Percentiles rank a stretch among this genome's conserved stretches.
Evolutionary conservation across 2,329 filamentous ascomycete genomes (phyloP).

Genomic region (Microdochium nivale): DNA sequence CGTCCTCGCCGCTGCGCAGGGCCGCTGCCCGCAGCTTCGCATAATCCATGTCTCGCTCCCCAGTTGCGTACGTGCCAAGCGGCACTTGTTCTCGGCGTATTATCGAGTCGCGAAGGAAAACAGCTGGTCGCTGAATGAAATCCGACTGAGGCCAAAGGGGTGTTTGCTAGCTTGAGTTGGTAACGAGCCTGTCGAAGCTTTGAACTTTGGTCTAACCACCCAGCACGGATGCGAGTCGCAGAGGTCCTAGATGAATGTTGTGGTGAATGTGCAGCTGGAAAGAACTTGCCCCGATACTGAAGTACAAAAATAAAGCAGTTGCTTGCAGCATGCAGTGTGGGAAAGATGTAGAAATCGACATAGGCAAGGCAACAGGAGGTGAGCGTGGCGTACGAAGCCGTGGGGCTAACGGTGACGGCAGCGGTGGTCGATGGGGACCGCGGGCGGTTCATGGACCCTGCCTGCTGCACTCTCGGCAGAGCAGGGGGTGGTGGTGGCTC

Average conservation of each 20-base stretch:
- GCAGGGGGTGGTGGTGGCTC: no score
- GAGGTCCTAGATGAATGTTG: background rate
- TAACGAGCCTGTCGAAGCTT: background rate
- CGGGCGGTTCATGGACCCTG: no score
- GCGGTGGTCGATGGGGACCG: no score
- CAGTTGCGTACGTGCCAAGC: no score
- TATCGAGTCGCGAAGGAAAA: no score
- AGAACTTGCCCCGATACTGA: background rate
- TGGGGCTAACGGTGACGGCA: no score
- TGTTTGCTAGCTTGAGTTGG: background rate
- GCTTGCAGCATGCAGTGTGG: background rate
- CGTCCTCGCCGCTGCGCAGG: slow-evolving; percentile 76
- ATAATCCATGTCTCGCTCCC: slow-evolving; percentile 51
- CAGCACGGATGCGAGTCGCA: background rate
- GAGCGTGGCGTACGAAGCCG: background rate
- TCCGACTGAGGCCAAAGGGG: slow-evolving; percentile 4
- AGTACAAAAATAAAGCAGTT: background rate
- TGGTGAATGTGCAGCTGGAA: background rate
- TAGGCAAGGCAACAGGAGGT: background rate
- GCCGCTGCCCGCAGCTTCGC: slow-evolving; percentile 77
- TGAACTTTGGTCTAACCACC: background rate
- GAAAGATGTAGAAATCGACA: background rate
- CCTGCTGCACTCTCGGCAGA: no score
- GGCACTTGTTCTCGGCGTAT: no score
- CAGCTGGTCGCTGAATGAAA: background rate